Evolutionary conservation across 129 eudicot genomes (phyloP).

Genomic region (Flaveria linearis): DNA sequence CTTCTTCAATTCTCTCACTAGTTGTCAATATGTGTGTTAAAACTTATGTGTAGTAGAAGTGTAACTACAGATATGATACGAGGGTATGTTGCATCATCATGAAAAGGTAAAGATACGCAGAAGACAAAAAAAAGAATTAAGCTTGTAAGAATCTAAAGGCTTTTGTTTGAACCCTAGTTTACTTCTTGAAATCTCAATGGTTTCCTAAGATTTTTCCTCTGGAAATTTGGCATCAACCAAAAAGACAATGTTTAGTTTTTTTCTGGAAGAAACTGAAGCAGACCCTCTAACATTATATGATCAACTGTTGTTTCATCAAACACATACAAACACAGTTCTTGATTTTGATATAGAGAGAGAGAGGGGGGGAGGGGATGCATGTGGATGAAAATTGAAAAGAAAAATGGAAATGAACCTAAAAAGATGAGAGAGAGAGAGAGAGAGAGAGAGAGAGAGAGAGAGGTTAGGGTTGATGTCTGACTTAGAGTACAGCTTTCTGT

Average conservation of each 20-base stretch:
- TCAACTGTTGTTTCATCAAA: constrained; percentile 11
- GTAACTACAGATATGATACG: constrained; percentile 22
- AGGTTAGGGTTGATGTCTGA: constrained; percentile 36
- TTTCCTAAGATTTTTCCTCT: constrained; percentile 36
- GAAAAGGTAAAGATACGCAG: constrained; percentile 34
- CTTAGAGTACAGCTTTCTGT: constrained; percentile 43
- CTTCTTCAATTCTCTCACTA: constrained; percentile 21
- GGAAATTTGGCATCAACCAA: constrained; percentile 65
- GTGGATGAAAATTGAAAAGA: constrained; percentile 47
- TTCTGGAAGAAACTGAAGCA: constrained; percentile 25
- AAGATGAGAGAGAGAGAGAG: constrained; percentile 8
- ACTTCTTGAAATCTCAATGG: constrained; percentile 30
- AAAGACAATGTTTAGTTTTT: constrained; percentile 54
- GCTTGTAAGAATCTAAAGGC: constrained; percentile 41
- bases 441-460: background rate
- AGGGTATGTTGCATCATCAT: constrained; percentile 27
- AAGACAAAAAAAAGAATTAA: constrained; percentile 41
- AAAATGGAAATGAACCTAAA: constrained; percentile 16
- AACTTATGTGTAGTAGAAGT: background rate
- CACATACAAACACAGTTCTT: constrained; percentile 18
- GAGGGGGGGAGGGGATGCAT: constrained; percentile 10
- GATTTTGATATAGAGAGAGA: constrained; percentile 21
- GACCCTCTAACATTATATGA: constrained; percentile 17
- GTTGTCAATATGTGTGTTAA: constrained; percentile 11
- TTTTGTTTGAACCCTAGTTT: constrained; percentile 56